These are phyloP conservation scores for Cyclospora cayetanensis DNA, from an alignment of 169 alveolate genomes.

Conservation along the genomic window DNA sequence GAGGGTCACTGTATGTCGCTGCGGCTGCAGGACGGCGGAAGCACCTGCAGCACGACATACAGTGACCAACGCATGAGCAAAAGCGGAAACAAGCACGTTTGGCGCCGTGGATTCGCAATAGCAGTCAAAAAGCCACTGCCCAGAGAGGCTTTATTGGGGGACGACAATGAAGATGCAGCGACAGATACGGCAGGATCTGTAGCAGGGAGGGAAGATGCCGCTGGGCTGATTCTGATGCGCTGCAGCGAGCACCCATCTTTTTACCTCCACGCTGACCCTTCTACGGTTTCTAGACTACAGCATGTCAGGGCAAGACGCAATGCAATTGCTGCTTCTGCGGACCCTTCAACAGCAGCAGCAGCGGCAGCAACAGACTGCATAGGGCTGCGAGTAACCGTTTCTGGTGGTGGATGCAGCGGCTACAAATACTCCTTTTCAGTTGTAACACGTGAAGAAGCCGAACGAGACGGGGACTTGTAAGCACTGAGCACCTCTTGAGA, in stretches of 20 bases:
- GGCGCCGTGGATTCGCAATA: background rate
- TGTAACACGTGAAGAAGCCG: background rate
- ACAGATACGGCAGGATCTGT: background rate
- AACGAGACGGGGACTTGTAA: background rate
- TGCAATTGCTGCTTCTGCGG: background rate
- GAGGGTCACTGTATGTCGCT: no score
- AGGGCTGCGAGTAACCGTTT: background rate
- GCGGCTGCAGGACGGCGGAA: background rate
- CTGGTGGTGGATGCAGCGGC: background rate
- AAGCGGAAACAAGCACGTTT: background rate
- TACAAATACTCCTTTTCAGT: background rate
- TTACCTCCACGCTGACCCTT: background rate
- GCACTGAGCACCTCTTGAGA: no score
- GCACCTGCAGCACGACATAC: conserved; percentile 6
- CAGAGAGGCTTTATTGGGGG: background rate
- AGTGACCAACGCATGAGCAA: no score
- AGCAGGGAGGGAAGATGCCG: background rate
- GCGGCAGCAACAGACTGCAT: background rate
- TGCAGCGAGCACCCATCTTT: background rate
- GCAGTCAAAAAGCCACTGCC: background rate
- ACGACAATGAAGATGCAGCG: background rate
- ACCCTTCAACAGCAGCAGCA: background rate
- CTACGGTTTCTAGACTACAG: background rate
- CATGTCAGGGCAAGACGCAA: background rate
- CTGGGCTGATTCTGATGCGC: background rate